These are phyloP conservation scores for Candida argentea DNA, from an alignment of 805 yeast species.

Conservation along the genomic window DNA sequence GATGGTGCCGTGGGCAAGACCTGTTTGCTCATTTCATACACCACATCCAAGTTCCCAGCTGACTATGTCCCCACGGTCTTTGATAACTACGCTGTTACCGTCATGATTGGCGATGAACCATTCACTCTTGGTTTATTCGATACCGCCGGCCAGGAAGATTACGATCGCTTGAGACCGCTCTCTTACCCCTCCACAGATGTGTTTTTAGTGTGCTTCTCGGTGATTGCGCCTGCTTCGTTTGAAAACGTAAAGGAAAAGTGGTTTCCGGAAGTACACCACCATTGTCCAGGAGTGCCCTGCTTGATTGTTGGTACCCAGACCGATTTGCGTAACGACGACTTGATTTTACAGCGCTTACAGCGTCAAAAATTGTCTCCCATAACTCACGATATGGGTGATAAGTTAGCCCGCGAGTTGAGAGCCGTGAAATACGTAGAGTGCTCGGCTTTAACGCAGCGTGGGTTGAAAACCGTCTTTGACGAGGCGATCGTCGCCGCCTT, in stretches of 20 bases:
- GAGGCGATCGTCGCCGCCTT: conserved; percentile 97
- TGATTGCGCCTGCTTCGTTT: conserved; percentile 93
- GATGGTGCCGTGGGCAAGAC: conserved; percentile 99
- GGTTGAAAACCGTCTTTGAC: conserved; percentile 95
- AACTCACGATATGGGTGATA: conserved; percentile 79
- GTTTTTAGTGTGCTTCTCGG: conserved; percentile 90
- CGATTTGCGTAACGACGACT: conserved; percentile 89
- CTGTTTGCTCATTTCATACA: conserved; percentile 88
- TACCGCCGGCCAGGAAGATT: conserved; percentile 99
- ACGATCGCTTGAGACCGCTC: conserved; percentile 92
- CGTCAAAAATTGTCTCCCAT: conserved; percentile 87
- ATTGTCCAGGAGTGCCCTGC: conserved; percentile 98
- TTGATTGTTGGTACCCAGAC: conserved; percentile 95
- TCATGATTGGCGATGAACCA: conserved; percentile 96
- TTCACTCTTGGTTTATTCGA: conserved; percentile 95
- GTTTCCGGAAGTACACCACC: conserved; percentile 96
- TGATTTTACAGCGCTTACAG: conserved; percentile 78
- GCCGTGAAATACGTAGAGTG: conserved; percentile 97
- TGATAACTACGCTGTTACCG: conserved; percentile 90
- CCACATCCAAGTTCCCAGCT: conserved; percentile 94
- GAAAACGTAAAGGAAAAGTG: conserved; percentile 97
- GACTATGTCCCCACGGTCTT: conserved; percentile 99
- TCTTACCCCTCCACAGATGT: conserved; percentile 97
- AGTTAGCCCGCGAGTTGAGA: conserved; percentile 84
- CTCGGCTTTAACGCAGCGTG: conserved; percentile 94